These are phyloP conservation scores for Aspergillus carlsbadensis DNA, from an alignment of 495 filamentous ascomycete genomes.

Conservation along the genomic window DNA sequence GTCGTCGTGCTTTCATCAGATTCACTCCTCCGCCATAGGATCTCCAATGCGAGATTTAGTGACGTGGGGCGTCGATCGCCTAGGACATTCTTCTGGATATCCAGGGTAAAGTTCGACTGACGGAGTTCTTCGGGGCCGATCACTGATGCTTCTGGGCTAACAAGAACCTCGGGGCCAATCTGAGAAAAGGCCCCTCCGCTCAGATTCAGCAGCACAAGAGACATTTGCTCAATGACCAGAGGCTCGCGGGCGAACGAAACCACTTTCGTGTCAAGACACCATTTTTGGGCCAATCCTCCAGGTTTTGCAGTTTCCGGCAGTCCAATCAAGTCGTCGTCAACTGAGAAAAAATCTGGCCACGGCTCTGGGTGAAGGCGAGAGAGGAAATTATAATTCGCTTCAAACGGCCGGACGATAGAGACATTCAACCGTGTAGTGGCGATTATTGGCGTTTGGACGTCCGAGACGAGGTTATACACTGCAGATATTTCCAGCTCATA, in stretches of 20 bases:
- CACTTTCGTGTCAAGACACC: conserved; percentile 71
- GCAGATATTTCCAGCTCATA: conserved; percentile 71
- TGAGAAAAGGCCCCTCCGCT: conserved; percentile 53
- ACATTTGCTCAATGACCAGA: conserved; percentile 64
- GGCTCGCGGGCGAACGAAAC: conserved; percentile 73
- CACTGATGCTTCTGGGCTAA: conserved; percentile 29
- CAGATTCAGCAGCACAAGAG: conserved; percentile 53
- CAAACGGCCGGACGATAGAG: conserved; percentile 76
- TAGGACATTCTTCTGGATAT: conserved; percentile 67
- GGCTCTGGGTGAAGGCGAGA: conserved; percentile 71
- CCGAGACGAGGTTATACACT: conserved; percentile 74
- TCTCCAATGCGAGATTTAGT: conserved; percentile 70
- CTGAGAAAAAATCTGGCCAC: conserved; percentile 84
- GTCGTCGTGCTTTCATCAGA: conserved; percentile 29
- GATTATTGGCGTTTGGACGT: conserved; percentile 79
- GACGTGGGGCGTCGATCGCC: conserved; percentile 74
- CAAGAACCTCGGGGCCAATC: conserved; percentile 39
- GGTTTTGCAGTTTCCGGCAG: conserved; percentile 26
- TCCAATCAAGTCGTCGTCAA: conserved; percentile 38
- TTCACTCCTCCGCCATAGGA: conserved; percentile 68
- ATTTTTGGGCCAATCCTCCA: conserved; percentile 75
- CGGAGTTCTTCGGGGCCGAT: conserved; percentile 64
- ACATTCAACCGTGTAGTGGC: conserved; percentile 67
- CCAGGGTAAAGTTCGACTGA: conserved; percentile 67
- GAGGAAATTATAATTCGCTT: conserved; percentile 80